Conservation (phyloP, 2,329 filamentous ascomycete species). For the Diplocarpon rosae region DNA sequence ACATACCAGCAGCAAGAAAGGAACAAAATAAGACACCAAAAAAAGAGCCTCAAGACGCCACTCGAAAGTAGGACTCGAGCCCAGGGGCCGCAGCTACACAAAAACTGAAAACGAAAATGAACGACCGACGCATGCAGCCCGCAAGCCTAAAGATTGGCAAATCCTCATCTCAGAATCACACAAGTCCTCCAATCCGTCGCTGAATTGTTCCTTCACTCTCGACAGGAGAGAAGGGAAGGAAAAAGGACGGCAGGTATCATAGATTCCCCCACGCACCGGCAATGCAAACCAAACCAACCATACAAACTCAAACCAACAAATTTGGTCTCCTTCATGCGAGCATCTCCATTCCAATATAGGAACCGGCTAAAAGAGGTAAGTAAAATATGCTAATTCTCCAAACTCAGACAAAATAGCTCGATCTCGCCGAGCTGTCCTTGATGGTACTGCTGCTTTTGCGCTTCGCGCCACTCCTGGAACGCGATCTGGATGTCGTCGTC, state of each 20-base stretch:
- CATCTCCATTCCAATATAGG: neutral
- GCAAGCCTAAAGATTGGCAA: too few species aligned
- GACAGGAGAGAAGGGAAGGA: neutral
- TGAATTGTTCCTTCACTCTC: too few species aligned
- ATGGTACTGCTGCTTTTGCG: constrained; percentile 47
- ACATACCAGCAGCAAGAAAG: too few species aligned
- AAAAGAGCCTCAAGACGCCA: too few species aligned
- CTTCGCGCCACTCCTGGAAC: constrained; percentile 88
- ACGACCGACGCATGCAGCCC: too few species aligned
- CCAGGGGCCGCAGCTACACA: too few species aligned
- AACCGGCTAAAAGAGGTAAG: neutral
- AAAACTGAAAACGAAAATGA: too few species aligned
- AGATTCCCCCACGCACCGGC: neutral
- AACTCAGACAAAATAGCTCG: constrained; percentile 66
- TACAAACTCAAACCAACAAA: constrained; percentile 3
- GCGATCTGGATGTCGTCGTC: constrained; percentile 96
- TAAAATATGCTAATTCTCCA: constrained; percentile 17
- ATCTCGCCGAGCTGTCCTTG: constrained; percentile 76
- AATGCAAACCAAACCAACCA: neutral
- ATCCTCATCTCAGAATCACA: too few species aligned
- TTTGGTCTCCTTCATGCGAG: too few species aligned
- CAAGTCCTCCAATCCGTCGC: too few species aligned
- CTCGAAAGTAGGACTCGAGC: too few species aligned
- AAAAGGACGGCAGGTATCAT: neutral
- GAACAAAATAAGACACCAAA: too few species aligned